phyloP scores from a whole-genome alignment of 345 rosid genomes.

The Hibiscus tridactylites region DNA sequence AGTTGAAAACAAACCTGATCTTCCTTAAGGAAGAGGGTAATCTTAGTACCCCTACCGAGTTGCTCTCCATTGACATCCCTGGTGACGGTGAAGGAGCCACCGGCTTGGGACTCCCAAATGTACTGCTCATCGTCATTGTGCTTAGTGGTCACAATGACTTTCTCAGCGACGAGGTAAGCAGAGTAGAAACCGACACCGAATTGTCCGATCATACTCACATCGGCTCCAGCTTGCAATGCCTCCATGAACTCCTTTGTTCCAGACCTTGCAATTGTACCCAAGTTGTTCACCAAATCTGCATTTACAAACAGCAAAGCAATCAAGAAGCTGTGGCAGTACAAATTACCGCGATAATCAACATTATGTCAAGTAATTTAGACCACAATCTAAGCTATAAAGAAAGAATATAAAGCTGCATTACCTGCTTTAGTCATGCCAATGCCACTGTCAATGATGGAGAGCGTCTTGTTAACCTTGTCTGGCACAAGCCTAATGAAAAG shows the following conservation, averaged over 20 bases:
- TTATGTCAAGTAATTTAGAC: too few species aligned
- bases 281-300: slow-evolving; percentile 66
- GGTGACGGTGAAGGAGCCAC: slow-evolving; percentile 82
- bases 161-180: slow-evolving; percentile 85
- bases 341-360: neutral
- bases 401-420: neutral
- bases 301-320: neutral
- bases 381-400: too few species aligned
- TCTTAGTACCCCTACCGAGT: slow-evolving; percentile 88
- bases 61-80: slow-evolving; percentile 66
- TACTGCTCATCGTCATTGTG: slow-evolving; percentile 86
- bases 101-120: slow-evolving; percentile 92
- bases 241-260: slow-evolving; percentile 96
- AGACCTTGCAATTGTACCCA: slow-evolving; percentile 91
- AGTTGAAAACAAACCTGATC: slow-evolving; percentile 41
- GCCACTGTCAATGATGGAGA: slow-evolving; percentile 72
- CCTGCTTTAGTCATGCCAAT: slow-evolving; percentile 91
- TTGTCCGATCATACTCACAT: slow-evolving; percentile 91
- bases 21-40: slow-evolving; percentile 69
- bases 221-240: slow-evolving; percentile 88
- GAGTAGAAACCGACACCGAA: slow-evolving; percentile 94
- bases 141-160: slow-evolving; percentile 67
- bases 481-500: slow-evolving; percentile 68
- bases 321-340: too few species aligned
- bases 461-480: slow-evolving; percentile 63